Conservation (phyloP, 345 rosid species). For the Lepidium aucheri region DNA sequence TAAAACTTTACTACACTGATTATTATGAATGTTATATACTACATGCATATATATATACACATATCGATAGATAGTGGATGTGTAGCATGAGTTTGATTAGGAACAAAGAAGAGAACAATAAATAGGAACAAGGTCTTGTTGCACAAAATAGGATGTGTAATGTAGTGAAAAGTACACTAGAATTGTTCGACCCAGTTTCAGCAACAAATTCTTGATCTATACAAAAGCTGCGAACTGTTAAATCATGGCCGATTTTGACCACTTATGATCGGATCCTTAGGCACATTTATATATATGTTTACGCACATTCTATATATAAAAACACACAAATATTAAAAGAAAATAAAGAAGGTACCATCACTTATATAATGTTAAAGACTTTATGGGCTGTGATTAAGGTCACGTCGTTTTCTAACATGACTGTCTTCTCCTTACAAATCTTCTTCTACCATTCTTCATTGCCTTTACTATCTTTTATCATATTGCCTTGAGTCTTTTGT, state of each 20-base stretch:
- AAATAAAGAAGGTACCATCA: conserved; percentile 16
- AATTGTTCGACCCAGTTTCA: conserved; percentile 25
- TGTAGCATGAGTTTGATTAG: conserved; percentile 4
- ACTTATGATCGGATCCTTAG: conserved; percentile 7
- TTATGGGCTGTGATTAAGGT: conserved; percentile 29
- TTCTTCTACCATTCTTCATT: conserved; percentile 27
- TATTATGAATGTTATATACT: conserved; percentile 1
- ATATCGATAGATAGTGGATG: neutral
- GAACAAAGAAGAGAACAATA: conserved; percentile 1
- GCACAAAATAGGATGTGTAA: conserved; percentile 23
- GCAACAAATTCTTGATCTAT: conserved; percentile 31
- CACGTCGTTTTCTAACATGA: conserved; percentile 33
- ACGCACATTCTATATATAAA: no score
- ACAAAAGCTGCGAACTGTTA: conserved; percentile 30
- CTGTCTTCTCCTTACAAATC: conserved; percentile 31
- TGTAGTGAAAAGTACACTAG: conserved; percentile 22
- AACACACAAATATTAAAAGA: conserved; percentile 9
- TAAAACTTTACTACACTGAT: neutral
- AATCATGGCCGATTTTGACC: conserved; percentile 30
- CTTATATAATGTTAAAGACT: conserved; percentile 18
- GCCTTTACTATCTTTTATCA: conserved; percentile 28
- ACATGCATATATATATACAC: neutral
- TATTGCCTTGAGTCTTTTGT: conserved; percentile 27
- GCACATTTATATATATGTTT: neutral
- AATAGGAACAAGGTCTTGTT: conserved; percentile 19